A percentile compares a stretch with the other conserved stretches of the same genome.
Conservation (phyloP, 2,329 filamentous ascomycete species). For the Fusarium xyrophilum region DNA sequence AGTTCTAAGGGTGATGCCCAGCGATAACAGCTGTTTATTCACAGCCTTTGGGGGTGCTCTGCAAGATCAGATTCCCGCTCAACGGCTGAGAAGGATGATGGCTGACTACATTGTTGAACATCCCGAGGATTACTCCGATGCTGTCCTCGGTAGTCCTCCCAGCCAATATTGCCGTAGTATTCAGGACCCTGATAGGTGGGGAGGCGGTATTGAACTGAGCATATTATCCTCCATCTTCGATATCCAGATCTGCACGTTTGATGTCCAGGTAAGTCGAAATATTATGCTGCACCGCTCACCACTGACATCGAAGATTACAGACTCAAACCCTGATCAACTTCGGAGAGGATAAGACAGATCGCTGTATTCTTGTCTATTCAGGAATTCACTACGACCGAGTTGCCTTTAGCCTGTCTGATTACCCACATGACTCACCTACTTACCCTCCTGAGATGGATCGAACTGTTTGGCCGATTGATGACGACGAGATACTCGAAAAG, state of each 20-base stretch:
- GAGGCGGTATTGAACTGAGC: slow-evolving; percentile 86
- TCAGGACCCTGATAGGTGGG: slow-evolving; percentile 82
- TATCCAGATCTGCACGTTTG: slow-evolving; percentile 83
- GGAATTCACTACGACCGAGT: slow-evolving; percentile 95
- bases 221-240: slow-evolving; percentile 86
- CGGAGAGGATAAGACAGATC: slow-evolving; percentile 73
- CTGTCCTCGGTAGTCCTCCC: slow-evolving; percentile 75
- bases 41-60: slow-evolving; percentile 84
- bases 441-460: slow-evolving; percentile 77
- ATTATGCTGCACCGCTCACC: not conserved
- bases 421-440: slow-evolving; percentile 61
- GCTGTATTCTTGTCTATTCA: slow-evolving; percentile 86
- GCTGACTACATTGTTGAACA: slow-evolving; percentile 79
- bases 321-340: slow-evolving; percentile 61
- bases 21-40: slow-evolving; percentile 95
- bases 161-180: slow-evolving; percentile 84
- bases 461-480: slow-evolving; percentile 60
- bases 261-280: slow-evolving; percentile 65
- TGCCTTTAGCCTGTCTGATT: slow-evolving; percentile 71
- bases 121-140: slow-evolving; percentile 75
- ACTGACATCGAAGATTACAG: slow-evolving; percentile 23
- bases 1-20: slow-evolving; percentile 93
- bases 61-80: slow-evolving; percentile 59
- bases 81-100: slow-evolving; percentile 74
- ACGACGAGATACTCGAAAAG: slow-evolving; percentile 73